Conservation (phyloP, 805 yeast genomes). For the Lachancea fermentati region DNA sequence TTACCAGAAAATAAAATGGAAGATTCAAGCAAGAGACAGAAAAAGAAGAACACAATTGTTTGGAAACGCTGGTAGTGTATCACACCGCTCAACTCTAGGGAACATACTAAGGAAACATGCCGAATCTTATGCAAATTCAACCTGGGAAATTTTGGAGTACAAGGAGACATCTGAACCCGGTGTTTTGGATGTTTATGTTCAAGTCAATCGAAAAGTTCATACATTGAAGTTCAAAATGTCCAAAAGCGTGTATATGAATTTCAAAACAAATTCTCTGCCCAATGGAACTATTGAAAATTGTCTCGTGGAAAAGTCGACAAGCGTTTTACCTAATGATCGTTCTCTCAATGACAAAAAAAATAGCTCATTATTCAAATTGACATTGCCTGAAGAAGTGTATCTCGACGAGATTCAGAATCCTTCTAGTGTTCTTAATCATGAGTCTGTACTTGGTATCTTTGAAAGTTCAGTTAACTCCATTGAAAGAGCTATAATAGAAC, state of each 20-base stretch:
- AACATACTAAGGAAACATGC: constrained; percentile 71
- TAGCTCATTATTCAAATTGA: constrained; percentile 50
- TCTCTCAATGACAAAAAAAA: constrained; percentile 34
- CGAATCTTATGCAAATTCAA: constrained; percentile 64
- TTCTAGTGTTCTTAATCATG: constrained; percentile 58
- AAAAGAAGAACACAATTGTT: constrained; percentile 69
- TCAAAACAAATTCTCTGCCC: constrained; percentile 45
- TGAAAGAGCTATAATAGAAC: constrained; percentile 70
- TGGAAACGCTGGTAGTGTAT: constrained; percentile 54
- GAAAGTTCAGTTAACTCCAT: constrained; percentile 64
- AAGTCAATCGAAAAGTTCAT: constrained; percentile 69
- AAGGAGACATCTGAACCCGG: constrained; percentile 59
- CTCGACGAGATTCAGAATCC: constrained; percentile 50
- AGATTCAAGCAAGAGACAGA: constrained; percentile 62
- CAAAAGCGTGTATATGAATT: constrained; percentile 63
- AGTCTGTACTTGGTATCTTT: constrained; percentile 61
- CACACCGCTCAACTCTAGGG: constrained; percentile 58
- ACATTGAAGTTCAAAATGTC: constrained; percentile 68
- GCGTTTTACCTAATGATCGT: constrained; percentile 66
- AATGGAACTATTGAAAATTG: constrained; percentile 41
- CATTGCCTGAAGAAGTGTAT: constrained; percentile 62
- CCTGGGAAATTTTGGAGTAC: constrained; percentile 84
- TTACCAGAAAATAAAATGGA: constrained; percentile 88
- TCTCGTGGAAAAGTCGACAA: constrained; percentile 51
- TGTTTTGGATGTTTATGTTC: constrained; percentile 65